Evolutionary conservation across 2,329 filamentous ascomycete species (phyloP).

Genomic region (Cordyceps pruinosa): DNA sequence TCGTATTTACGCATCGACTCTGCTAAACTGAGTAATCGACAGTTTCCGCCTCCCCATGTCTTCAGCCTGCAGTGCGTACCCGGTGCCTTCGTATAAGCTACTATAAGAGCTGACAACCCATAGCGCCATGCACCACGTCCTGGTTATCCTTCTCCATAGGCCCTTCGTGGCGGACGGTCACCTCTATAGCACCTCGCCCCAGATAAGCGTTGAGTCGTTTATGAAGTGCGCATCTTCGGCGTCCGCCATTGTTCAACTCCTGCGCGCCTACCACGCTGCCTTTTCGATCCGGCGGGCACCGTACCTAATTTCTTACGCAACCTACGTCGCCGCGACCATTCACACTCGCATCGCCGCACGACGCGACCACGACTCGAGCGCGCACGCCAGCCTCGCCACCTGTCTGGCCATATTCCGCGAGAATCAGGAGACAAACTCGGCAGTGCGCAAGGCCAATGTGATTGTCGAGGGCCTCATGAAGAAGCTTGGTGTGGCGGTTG

Average conservation of each 20-base stretch:
- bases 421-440: not conserved
- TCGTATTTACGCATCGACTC: not conserved
- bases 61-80: not conserved
- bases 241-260: not conserved
- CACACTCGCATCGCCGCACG: slow-evolving; percentile 42
- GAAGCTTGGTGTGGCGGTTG: not conserved
- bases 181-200: not conserved
- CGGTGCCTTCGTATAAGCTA: too few relatives aligned
- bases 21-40: not conserved
- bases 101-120: not conserved
- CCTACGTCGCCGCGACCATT: slow-evolving; percentile 48
- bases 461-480: not conserved
- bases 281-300: slow-evolving; percentile 37
- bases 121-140: not conserved
- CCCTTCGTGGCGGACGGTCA: not conserved
- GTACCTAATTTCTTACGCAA: slow-evolving; percentile 49
- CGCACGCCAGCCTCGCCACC: not conserved
- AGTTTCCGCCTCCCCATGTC: not conserved
- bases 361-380: not conserved
- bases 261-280: not conserved
- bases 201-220: not conserved
- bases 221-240: not conserved
- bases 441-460: not conserved
- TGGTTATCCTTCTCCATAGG: not conserved
- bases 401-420: not conserved